Evolutionary conservation across 306 rosid genomes (phyloP).

Genomic region (Quercus mongolica): DNA sequence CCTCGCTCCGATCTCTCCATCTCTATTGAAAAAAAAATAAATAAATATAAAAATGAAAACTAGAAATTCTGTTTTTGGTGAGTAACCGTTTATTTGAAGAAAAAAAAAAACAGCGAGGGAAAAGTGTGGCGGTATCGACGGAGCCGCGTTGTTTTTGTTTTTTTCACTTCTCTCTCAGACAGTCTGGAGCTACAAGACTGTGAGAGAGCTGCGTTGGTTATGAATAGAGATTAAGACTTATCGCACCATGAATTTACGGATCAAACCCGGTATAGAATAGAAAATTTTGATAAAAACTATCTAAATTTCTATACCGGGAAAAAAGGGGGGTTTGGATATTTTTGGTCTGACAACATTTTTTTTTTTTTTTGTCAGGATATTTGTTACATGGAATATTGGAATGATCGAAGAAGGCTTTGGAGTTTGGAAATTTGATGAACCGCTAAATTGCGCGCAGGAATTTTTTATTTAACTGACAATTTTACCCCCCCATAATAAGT

Average conservation of each 20-base stretch:
- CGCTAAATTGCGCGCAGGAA: too few species aligned
- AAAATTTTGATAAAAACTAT: neutral
- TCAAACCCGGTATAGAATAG: neutral
- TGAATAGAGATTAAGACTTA: neutral
- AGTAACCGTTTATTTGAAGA: slow-evolving; percentile 22
- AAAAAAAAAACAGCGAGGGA: slow-evolving; percentile 9
- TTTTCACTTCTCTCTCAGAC: neutral
- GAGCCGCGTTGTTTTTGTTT: neutral
- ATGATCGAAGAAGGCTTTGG: too few species aligned
- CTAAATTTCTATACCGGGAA: too few species aligned
- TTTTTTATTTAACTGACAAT: too few species aligned
- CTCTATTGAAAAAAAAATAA: neutral
- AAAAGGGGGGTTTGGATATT: too few species aligned
- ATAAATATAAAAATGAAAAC: too few species aligned
- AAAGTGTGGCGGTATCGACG: neutral
- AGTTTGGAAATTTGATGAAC: too few species aligned
- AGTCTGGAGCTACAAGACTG: neutral
- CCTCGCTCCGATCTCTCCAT: neutral
- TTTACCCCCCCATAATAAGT: too few species aligned
- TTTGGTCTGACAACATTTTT: too few species aligned
- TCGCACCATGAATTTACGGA: neutral
- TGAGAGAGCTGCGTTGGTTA: neutral
- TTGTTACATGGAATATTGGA: too few species aligned
- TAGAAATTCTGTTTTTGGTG: neutral
- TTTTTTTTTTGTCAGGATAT: too few species aligned